Evolutionary conservation across 208 protist genomes (phyloP), one percentile per base, ranked within the genome.

Genomic region (Phytomonas sp.): DNA sequence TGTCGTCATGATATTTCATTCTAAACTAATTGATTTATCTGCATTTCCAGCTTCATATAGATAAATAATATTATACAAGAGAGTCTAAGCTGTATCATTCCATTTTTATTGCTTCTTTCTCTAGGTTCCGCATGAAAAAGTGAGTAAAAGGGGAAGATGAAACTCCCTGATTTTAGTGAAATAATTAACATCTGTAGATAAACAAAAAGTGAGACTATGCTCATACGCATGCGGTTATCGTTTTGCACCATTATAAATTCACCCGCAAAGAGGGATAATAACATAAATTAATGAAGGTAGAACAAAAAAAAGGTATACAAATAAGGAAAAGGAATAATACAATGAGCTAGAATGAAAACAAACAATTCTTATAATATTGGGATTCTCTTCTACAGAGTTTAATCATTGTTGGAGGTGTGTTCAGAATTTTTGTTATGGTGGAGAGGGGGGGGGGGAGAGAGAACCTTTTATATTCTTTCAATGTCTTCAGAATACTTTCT

Each of bases 241-340:
- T 33, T 32, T 7, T 32, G 29, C 29, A 45, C 26, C 36, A 52
- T 45, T 30, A n/a, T 6, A 11, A 60, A 45, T 31, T 7, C 19
- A 63, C 26, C n/a, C 12, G n/a, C 31, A 34, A 32, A 26, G 45
- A 62, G 16, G 16, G 23, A 0, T 5, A 0, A 61, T 52, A 62
- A 64, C 23, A 14, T 63, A 49, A 60, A 42, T 70, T 40, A 45
- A 29, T 2, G 45, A 63, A 68, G 29, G 30, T 5, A 67, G 29
- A 42, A 8, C 29, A 68, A 68, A 36, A 49, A 68, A 49, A 68
- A 68, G 11, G 34, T 37, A 3, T 37, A 37, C 34, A 11, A 8
- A 37, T 37, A 37, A 8, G 34, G 34, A 37, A 37, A 37, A 37
- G 3, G 34, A n/a, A 68, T 36, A 33, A 60, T 29, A 1, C 37